Evolutionary conservation across 208 protist species (phyloP), one percentile per base, ranked within the genome.

Genomic region (Balamuthia mandrillaris): DNA sequence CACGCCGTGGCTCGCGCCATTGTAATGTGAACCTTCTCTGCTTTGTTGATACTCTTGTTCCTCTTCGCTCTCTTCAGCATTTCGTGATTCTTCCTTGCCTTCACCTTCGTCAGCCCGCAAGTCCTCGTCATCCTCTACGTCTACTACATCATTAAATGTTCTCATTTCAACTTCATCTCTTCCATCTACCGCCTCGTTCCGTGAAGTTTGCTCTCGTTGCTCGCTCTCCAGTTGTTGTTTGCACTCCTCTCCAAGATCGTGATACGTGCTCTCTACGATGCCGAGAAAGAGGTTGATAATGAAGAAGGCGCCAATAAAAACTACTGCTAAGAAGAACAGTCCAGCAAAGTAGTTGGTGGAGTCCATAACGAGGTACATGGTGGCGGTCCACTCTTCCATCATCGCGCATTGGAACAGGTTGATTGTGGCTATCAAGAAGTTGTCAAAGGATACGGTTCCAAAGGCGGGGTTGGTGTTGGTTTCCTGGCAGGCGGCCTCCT

Each of bases 251-350:
- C 18, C 16, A 14, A 54, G 49, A 54, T 54, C 49, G 58, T 10
- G 12, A 65, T 31, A 65, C 14, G 58, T 29, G 58, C 24, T 37
- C 24, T 65, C 12, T 24, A 88, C 42, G 33, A 88, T 31, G 21
- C 51, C 79, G 51, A 86, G 24, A 70, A 81, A 78, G 24, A 86
- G 61, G 29, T 86, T 88, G 68, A 86, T 33, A 3, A 88, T n/a
- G 18, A 84, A 37, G 66, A 86, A 82, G 49, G 31, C 1, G 56
- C 82, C 87, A 29, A 83, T 12, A 29, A 70, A 4, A 29, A 79
- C 12, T 3, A 79, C 24, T n/a, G n/a, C 3, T 24, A 81, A 3
- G 33, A 68, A 84, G 68, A 65, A 86, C 7, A 85, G 5, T 7
- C 16, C 24, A 37, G 82, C 68, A 9, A 42, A 6, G 14, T 14